Base-by-base conservation (phyloP, 1,284 basidiomycete genomes). In the Ganoderma multipileum region DNA sequence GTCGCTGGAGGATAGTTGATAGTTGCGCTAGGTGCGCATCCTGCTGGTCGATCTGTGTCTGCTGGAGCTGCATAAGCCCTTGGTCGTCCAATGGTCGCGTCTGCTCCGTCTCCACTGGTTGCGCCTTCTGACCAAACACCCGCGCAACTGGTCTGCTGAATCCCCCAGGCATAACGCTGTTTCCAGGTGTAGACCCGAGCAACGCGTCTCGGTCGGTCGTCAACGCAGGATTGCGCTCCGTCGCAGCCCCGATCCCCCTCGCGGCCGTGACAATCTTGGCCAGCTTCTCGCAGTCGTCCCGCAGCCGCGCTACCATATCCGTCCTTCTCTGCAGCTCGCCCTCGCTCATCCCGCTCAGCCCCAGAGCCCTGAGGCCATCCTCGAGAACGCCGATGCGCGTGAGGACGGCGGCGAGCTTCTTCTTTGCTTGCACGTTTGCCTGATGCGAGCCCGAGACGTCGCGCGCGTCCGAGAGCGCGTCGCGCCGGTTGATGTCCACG, bases 41-140 rank as follows among this genome's bases (percentile, higher is more conserved):
- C 80, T 99, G 97, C 68, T 91, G 85, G 59, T 91, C 86, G 79
- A 99, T 92, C 79, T 94, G 90, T 28, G 84, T 83, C 73, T 92
- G 85, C 78, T 99, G 97, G 65, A 97, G 83, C 72, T 91, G 87
- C 28, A 97, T 77, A 38, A 99, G 78, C 3, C 95, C 95, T 20
- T 87, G 83, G 75, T 96, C 89, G 77, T 97, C 96, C 76, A 98
- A 82, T 1, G 95, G 93, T 6, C 97, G 87, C 2, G 97, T 99
- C 73, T 88, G 82, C 61, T 91, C 88, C 16, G 96, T 97, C 78
- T 99, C 97, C 78, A 89, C 84, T 1, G 92, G 90, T 59, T 85
- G 76, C 16, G 83, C 79, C 30, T 83, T 81, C 41, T 82, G 83
- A 39, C 95, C 95, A 79, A 97, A 96, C n/a, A 95, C 91, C 65